A percentile compares a stretch with the other conserved stretches of the same genome.
Evolutionary conservation across 345 rosid genomes (phyloP).

Genomic region (Hibiscus tridactylites): DNA sequence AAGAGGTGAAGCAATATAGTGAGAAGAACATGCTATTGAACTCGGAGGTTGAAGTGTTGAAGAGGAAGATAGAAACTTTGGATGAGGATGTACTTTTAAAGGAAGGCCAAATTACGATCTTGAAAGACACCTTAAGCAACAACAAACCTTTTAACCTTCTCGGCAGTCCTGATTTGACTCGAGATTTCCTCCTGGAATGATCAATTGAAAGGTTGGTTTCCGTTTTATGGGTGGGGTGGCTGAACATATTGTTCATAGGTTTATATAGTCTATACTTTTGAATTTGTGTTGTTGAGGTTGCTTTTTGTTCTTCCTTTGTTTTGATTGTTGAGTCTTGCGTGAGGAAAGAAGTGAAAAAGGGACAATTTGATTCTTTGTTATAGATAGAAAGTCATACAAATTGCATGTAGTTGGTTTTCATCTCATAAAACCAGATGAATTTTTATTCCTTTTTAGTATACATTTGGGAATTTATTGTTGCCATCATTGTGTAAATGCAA

Average conservation of each 20-base stretch:
- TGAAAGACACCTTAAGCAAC: constrained; percentile 57
- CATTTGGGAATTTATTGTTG: neutral
- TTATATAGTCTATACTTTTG: constrained; percentile 10
- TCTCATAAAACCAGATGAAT: constrained; percentile 5
- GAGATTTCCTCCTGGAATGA: constrained; percentile 29
- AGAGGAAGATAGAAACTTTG: constrained; percentile 55
- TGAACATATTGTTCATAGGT: constrained; percentile 23
- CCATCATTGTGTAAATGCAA: neutral
- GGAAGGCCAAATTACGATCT: constrained; percentile 88
- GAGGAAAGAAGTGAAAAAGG: neutral
- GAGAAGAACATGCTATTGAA: constrained; percentile 82
- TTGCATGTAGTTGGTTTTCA: constrained; percentile 18
- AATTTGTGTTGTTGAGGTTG: neutral
- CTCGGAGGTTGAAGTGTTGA: constrained; percentile 55
- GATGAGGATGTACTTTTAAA: constrained; percentile 76
- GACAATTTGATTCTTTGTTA: neutral
- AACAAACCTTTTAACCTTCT: constrained; percentile 48
- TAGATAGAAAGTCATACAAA: neutral
- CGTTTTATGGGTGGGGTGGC: neutral
- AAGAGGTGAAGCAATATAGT: constrained; percentile 61
- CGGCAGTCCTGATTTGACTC: constrained; percentile 39
- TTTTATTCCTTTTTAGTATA: neutral
- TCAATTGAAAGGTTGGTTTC: neutral
- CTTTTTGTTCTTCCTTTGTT: neutral
- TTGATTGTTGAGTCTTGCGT: neutral